A percentile compares a stretch with the other conserved stretches of the same genome.
Conservation (phyloP, 1,284 basidiomycete species). For the Leccinum pachyderme region DNA sequence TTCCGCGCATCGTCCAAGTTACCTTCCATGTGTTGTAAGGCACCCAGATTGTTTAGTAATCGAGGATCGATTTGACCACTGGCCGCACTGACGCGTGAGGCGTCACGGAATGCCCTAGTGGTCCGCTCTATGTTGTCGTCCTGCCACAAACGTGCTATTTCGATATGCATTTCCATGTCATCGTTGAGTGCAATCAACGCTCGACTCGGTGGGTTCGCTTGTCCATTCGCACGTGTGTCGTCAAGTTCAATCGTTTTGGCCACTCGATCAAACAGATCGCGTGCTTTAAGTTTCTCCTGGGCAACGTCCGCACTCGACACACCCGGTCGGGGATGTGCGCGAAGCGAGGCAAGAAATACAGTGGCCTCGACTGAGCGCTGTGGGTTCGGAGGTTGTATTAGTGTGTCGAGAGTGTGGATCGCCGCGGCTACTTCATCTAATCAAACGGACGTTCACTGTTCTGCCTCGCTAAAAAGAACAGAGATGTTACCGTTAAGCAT, state of each 20-base stretch:
- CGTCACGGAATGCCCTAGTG: conserved; percentile 70
- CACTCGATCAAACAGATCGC: conserved; percentile 79
- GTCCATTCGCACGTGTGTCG: conserved; percentile 42
- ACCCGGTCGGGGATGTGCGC: conserved; percentile 76
- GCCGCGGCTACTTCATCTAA: conserved; percentile 76
- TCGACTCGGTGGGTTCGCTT: conserved; percentile 25
- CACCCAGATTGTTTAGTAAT: conserved; percentile 82
- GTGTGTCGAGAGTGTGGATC: conserved; percentile 83
- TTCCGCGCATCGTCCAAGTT: conserved; percentile 53
- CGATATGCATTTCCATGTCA: conserved; percentile 82
- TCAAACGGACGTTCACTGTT: neutral
- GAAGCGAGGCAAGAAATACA: conserved; percentile 85
- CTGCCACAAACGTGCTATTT: conserved; percentile 87
- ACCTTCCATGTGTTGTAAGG: conserved; percentile 71
- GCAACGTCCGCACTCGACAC: conserved; percentile 71
- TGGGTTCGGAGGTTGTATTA: conserved; percentile 65
- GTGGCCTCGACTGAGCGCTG: conserved; percentile 75
- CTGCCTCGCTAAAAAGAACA: neutral
- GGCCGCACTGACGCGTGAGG: conserved; percentile 51
- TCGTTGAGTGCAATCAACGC: conserved; percentile 37
- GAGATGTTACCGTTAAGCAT: conserved; percentile 65
- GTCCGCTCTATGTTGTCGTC: conserved; percentile 75
- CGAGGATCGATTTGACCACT: conserved; percentile 47
- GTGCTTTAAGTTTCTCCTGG: conserved; percentile 71
- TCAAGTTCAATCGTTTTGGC: conserved; percentile 63